Evolutionary conservation across 345 rosid species (phyloP).

Genomic region (Tarenaya hassleriana): DNA sequence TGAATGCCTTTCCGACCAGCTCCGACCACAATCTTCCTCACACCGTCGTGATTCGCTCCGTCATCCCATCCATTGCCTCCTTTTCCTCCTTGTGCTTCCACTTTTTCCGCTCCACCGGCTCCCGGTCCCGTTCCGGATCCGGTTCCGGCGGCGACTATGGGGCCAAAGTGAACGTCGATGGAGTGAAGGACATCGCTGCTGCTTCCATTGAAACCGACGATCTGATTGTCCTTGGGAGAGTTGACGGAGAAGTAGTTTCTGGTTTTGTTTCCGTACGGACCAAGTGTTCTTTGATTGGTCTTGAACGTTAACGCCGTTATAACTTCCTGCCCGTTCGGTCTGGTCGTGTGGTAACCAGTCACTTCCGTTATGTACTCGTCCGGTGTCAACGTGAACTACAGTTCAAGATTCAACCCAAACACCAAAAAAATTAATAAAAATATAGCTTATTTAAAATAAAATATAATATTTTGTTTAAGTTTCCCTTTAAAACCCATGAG

Average conservation of each 20-base stretch:
- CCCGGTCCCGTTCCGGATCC: neutral
- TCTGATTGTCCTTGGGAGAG: constrained; percentile 8
- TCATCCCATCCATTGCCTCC: constrained; percentile 27
- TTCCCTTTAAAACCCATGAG: too few relatives aligned
- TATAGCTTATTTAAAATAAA: too few relatives aligned
- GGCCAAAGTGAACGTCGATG: constrained; percentile 23
- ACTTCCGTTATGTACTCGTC: constrained; percentile 24
- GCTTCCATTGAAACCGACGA: constrained; percentile 21
- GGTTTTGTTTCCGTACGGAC: constrained; percentile 19
- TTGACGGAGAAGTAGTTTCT: constrained; percentile 7
- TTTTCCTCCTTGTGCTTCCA: constrained; percentile 21
- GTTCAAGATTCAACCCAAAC: too few relatives aligned
- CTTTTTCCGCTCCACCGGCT: neutral
- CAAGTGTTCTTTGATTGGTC: constrained; percentile 24
- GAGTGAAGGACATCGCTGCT: constrained; percentile 17
- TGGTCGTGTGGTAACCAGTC: constrained; percentile 13
- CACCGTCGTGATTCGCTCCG: constrained; percentile 24
- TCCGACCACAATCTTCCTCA: constrained; percentile 15
- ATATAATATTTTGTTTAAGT: too few relatives aligned
- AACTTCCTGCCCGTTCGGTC: constrained; percentile 14
- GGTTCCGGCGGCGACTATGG: constrained; percentile 5
- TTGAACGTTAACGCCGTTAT: constrained; percentile 20
- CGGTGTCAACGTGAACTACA: constrained; percentile 26
- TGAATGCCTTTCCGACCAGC: constrained; percentile 3
- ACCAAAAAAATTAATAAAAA: too few relatives aligned